These are phyloP conservation scores for Rhododendron ferrugineum DNA, from an alignment of 148 eudicot genomes.

Conservation along the genomic window DNA sequence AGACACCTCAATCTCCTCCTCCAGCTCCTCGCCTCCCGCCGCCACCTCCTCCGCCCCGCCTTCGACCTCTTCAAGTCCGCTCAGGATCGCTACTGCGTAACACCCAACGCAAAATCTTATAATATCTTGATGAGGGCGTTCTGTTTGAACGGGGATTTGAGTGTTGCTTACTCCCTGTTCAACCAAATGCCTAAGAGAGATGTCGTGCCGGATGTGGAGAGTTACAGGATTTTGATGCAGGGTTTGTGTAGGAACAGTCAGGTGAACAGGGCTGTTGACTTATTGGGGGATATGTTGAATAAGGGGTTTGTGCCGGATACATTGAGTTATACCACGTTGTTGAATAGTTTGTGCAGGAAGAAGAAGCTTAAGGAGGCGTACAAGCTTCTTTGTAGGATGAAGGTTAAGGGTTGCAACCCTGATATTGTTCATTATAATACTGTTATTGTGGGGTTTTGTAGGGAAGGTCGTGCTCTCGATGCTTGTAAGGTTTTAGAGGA, in stretches of 20 bases:
- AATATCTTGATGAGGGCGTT: slow-evolving; percentile 70
- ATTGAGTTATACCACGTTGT: slow-evolving; percentile 66
- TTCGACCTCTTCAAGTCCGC: slow-evolving; percentile 65
- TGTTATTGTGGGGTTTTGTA: slow-evolving; percentile 63
- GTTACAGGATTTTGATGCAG: slow-evolving; percentile 75
- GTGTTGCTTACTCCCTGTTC: slow-evolving; percentile 76
- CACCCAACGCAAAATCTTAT: slow-evolving; percentile 53
- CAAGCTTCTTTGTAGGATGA: slow-evolving; percentile 89
- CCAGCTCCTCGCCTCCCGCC: slow-evolving; percentile 38
- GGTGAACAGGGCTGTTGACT: slow-evolving; percentile 63
- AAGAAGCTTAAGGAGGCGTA: slow-evolving; percentile 83
- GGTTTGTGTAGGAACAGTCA: slow-evolving; percentile 88
- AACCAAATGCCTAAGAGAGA: slow-evolving; percentile 76
- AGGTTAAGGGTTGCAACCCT: slow-evolving; percentile 87
- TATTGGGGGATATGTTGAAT: slow-evolving; percentile 85
- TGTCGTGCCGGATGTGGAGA: slow-evolving; percentile 69
- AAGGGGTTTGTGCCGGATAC: slow-evolving; percentile 86
- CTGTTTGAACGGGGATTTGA: slow-evolving; percentile 53
- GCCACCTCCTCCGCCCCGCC: slow-evolving; percentile 51
- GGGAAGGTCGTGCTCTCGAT: slow-evolving; percentile 63
- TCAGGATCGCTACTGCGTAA: slow-evolving; percentile 34
- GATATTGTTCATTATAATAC: slow-evolving; percentile 80
- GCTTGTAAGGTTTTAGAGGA: slow-evolving; percentile 79
- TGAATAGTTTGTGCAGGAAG: slow-evolving; percentile 92
- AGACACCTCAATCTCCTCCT: slow-evolving; percentile 64